A percentile compares a stretch with the other conserved stretches of the same genome.
Conservation (phyloP, 148 eudicot species). For the Nyssa sinensis region DNA sequence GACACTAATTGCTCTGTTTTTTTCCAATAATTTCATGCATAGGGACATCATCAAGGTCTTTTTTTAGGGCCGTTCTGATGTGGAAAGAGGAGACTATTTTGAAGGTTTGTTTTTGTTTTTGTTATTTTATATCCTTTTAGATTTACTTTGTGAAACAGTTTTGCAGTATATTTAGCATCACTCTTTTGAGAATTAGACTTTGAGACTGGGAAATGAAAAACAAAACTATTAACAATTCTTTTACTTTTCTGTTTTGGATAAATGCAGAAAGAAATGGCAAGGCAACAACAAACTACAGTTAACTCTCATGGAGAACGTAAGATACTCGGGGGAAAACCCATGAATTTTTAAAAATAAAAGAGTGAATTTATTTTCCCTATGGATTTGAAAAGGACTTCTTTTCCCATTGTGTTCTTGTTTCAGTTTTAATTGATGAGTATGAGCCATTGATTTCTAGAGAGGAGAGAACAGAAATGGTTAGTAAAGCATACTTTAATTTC, state of each 20-base stretch:
- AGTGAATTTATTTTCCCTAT: neutral
- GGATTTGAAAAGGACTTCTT: neutral
- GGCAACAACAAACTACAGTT: conserved; percentile 38
- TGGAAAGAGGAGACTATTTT: conserved; percentile 90
- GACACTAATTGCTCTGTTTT: neutral
- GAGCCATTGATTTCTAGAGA: conserved; percentile 64
- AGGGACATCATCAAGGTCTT: conserved; percentile 96
- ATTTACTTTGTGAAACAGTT: neutral
- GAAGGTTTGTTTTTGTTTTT: conserved; percentile 53
- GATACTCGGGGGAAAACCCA: conserved; percentile 13
- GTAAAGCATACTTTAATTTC: conserved; percentile 21
- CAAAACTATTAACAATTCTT: neutral
- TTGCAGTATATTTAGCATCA: neutral
- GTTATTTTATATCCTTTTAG: neutral
- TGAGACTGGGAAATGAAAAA: too few species aligned
- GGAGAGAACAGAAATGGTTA: conserved; percentile 69
- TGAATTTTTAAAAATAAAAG: neutral
- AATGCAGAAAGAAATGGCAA: conserved; percentile 65
- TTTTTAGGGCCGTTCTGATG: conserved; percentile 75
- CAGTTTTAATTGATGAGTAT: conserved; percentile 81
- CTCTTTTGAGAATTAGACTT: neutral
- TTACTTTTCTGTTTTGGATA: neutral
- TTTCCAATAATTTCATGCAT: neutral
- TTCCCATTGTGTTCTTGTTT: conserved; percentile 12
- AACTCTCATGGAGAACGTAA: conserved; percentile 93